Percentiles rank a stretch among this genome's conserved stretches.
These are phyloP conservation scores for Platanthera zijinensis DNA, from an alignment of 106 monocot species.

Conservation along the genomic window DNA sequence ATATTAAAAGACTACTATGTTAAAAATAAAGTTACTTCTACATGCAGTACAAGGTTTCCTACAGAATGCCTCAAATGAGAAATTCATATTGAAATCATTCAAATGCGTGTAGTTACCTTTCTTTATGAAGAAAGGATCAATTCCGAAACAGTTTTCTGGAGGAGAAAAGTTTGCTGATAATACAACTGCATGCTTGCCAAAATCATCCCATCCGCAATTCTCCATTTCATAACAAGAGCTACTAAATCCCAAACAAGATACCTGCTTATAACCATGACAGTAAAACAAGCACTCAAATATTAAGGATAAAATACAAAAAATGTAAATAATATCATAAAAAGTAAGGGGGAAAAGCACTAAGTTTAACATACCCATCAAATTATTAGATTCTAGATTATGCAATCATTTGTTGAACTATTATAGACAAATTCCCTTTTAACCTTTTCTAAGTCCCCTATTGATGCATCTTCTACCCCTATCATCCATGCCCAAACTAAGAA, in stretches of 20 bases:
- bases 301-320: background rate
- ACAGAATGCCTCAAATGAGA: background rate
- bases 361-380: background rate
- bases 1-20: background rate
- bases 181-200: constrained; percentile 7
- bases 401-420: background rate
- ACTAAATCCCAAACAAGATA: constrained; percentile 7
- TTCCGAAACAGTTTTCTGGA: constrained; percentile 49
- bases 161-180: constrained; percentile 11
- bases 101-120: constrained; percentile 40
- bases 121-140: constrained; percentile 65
- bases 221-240: constrained; percentile 30
- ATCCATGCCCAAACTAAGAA: background rate
- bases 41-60: background rate
- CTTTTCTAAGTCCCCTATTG: background rate
- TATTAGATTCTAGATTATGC: background rate
- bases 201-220: constrained; percentile 66
- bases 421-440: background rate
- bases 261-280: constrained; percentile 17
- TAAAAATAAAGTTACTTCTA: background rate
- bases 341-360: background rate
- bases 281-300: background rate
- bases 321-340: background rate
- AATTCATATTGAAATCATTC: background rate
- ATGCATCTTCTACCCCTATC: background rate